Evolutionary conservation across 2,329 filamentous ascomycete species (phyloP), one percentile per base, ranked within the genome.

Genomic region (Colletotrichum costaricense): DNA sequence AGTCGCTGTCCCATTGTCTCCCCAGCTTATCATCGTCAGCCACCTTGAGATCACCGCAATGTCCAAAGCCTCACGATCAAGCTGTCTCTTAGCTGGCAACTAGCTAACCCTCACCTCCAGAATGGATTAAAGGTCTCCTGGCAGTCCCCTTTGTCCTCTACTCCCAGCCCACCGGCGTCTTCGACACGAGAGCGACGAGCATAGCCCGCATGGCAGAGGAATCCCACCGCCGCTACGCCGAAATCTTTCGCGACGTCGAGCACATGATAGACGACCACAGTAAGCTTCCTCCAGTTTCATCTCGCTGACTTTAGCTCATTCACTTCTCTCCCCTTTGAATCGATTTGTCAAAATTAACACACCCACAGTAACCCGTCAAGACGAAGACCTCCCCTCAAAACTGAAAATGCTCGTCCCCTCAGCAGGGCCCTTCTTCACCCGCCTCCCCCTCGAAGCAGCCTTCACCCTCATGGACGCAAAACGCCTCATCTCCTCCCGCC

Each of bases 91-190:
- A 26, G 35, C 8, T 6, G 26, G 24, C 26, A 24, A 46, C 6
- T 11, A 5, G 52, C 24, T 59, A 54, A 65, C 54, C 69, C 70
- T 67, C 70, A 58, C 30, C 66, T 63, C 74, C 78, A 91, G 95
- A 98, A 93, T 98, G 96, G 96, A 94, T 98, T 87, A 98, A 99
- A 85, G 94, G 93, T 52, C 89, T 98, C 4, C 87, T 98, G 14
- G 97, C 97, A 1, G 96, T 98, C 0, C 97, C 97, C 0, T 99
- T 99, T 81, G 96, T 99, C 52, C 90, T 99, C 67, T 95, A 98
- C 82, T 98, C 96, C 1, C 95, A 98, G 81, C 97, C 97, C 4
- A 97, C 95, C 1, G 95, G 95, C 24, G 91, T 95, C 55, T 95
- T 96, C 78, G 93, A 95, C 76, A 87, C 90, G 69, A 88, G 91